These are phyloP conservation scores for Lecanicillium sp. DNA, from an alignment of 2,329 filamentous ascomycete genomes.

Conservation along the genomic window DNA sequence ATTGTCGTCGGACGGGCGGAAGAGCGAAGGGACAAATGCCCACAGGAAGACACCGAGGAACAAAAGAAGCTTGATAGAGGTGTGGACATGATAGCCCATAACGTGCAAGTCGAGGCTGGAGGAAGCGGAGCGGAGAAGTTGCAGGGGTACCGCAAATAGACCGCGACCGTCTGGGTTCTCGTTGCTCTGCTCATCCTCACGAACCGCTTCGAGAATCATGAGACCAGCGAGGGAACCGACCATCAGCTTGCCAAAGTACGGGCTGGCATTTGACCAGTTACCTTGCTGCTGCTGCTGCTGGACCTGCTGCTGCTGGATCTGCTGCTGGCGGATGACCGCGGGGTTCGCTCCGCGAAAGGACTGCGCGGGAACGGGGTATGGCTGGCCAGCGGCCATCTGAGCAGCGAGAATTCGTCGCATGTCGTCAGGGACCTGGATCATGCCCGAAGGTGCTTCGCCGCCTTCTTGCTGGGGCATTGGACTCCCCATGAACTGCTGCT, in stretches of 20 bases:
- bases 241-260: slow-evolving; percentile 73
- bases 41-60: slow-evolving; percentile 47
- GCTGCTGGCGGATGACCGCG: slow-evolving; percentile 44
- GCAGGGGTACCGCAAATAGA: slow-evolving; percentile 56
- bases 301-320: slow-evolving; percentile 44
- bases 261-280: slow-evolving; percentile 46
- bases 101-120: slow-evolving; percentile 43
- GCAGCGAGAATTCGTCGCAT: slow-evolving; percentile 56
- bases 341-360: slow-evolving; percentile 37
- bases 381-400: slow-evolving; percentile 46
- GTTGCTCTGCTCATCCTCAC: slow-evolving; percentile 56
- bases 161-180: slow-evolving; percentile 59
- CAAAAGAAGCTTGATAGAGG: slow-evolving; percentile 44
- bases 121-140: slow-evolving; percentile 43
- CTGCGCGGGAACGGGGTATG: slow-evolving; percentile 42
- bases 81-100: slow-evolving; percentile 46
- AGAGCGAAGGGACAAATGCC: slow-evolving; percentile 46
- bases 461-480: slow-evolving; percentile 33
- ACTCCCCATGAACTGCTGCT: slow-evolving; percentile 38
- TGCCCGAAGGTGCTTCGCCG: slow-evolving; percentile 40
- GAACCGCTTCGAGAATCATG: slow-evolving; percentile 81
- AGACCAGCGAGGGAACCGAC: slow-evolving; percentile 84
- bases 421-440: slow-evolving; percentile 60
- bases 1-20: slow-evolving; percentile 37
- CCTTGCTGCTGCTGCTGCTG: slow-evolving; percentile 34